Evolutionary conservation across 2,329 filamentous ascomycete species (phyloP), one percentile per base, ranked within the genome.

Genomic region (Colletotrichum gigasporum): DNA sequence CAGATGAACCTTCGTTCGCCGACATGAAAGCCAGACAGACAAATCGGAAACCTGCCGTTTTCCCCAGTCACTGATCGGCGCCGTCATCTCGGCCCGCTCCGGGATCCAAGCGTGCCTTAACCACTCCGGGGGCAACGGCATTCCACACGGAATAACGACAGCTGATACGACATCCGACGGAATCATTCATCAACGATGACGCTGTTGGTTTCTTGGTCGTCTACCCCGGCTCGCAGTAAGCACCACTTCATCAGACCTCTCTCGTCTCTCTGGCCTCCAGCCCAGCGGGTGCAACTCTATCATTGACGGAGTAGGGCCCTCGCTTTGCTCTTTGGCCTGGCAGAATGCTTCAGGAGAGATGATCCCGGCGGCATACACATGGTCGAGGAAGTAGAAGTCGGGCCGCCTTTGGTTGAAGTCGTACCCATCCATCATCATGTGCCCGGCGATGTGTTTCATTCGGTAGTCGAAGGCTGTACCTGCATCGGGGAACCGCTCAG

Each of bases 391-490:
- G 5, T 61, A 50, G 22, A 65, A 65, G 42, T 65, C 62, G 26
- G 62, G 62, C 18, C 62, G 41, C 28, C 56, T 61, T 16, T 39
- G 34, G 9, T 65, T 56, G 22, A 62, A 65, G 11, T 14, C 42
- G 18, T 37, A 26, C 2, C 73, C 75, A 3, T 71, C 39, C 11
- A 70, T 56, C 11, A 70, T 56, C 39, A 85, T 76, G 63, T 88
- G 86, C 0, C 61, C 58, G 0, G 73, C 77, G 51, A 87, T 83
- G 67, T 89, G 86, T 3, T 70, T 28, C 82, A 88, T 83, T 2
- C 85, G 79, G 1, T 66, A 16, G 0, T 61, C 30, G 57, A 82
- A 84, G 32, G 75, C 78, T 2, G 7, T 9, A 2, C 51, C 55
- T 11, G 41, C 69, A 2, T 54, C 44, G n/a, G 50, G 44, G 9